A percentile compares a stretch with the other conserved stretches of the same genome.
phyloP scores from a whole-genome alignment of 78 protist genomes.

The Dictyostelium brefeldianum region DNA sequence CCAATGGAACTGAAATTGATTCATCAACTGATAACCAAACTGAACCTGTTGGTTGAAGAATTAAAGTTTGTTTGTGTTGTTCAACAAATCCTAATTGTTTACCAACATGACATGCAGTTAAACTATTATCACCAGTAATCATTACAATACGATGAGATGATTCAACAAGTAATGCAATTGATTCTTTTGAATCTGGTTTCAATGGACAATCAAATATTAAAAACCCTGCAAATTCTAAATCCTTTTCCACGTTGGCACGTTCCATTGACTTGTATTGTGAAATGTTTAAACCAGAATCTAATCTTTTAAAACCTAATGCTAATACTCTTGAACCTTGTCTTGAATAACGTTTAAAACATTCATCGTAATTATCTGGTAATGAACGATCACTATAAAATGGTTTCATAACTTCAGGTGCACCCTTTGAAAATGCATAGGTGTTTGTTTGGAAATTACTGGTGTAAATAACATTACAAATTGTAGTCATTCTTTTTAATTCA shows the following conservation, averaged over 20 bases:
- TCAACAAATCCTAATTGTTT: conserved; percentile 78
- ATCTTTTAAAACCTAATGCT: conserved; percentile 88
- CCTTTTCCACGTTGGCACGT: conserved; percentile 87
- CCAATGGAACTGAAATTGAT: neutral
- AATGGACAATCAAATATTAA: conserved; percentile 91
- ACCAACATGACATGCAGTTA: conserved; percentile 98
- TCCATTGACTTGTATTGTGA: conserved; percentile 38
- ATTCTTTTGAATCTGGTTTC: conserved; percentile 85
- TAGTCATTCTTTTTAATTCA: conserved; percentile 94
- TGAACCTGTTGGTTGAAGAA: neutral
- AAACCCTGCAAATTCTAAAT: conserved; percentile 96
- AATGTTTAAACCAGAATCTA: neutral
- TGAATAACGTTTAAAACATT: conserved; percentile 5
- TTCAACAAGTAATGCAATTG: conserved; percentile 62
- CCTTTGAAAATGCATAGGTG: conserved; percentile 85
- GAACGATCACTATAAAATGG: neutral
- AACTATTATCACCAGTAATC: conserved; percentile 99
- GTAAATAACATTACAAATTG: conserved; percentile 63
- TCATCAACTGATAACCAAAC: conserved; percentile 47
- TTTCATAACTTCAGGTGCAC: conserved; percentile 96
- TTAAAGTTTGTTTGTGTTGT: conserved; percentile 1
- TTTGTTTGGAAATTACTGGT: neutral
- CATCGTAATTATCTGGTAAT: conserved; percentile 82
- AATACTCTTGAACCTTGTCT: conserved; percentile 93
- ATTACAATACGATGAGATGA: conserved; percentile 93